Evolutionary conservation across 78 protist species (phyloP).

Genomic region (Emiliania huxleyi): DNA sequence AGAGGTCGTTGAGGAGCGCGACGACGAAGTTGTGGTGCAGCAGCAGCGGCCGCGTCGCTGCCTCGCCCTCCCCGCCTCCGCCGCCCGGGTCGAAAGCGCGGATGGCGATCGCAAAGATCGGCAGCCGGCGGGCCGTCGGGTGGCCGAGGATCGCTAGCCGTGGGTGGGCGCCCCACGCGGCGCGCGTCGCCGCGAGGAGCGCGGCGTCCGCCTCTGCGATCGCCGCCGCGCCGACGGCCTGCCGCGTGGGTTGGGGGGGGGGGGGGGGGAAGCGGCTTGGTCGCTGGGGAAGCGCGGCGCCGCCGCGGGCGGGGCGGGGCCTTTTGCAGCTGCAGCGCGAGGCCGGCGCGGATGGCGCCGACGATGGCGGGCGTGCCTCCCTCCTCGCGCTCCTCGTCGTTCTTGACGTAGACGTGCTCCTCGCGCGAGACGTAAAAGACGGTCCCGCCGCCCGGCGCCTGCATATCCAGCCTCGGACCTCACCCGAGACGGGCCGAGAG

Average conservation of each 20-base stretch:
- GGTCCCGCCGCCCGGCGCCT: constrained; percentile 80
- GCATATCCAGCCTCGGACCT: neutral
- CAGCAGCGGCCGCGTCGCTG: neutral
- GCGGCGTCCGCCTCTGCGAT: neutral
- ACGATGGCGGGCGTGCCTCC: constrained; percentile 89
- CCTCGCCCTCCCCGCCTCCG: too few relatives aligned
- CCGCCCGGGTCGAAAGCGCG: too few relatives aligned
- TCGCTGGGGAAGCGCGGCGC: too few relatives aligned
- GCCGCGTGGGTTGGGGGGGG: too few relatives aligned
- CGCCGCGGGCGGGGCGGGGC: too few relatives aligned
- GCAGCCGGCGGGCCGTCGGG: neutral
- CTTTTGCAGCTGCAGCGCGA: constrained; percentile 56
- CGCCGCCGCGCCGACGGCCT: neutral
- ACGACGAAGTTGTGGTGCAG: constrained; percentile 84
- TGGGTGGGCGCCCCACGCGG: neutral
- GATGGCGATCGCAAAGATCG: neutral
- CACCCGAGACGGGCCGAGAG: too few relatives aligned
- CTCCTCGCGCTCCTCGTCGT: constrained; percentile 80
- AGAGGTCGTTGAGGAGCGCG: constrained; percentile 88
- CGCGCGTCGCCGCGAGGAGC: neutral
- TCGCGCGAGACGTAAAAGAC: constrained; percentile 71
- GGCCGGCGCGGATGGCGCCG: constrained; percentile 81
- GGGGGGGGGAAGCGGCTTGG: too few relatives aligned
- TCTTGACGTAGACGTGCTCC: constrained; percentile 63
- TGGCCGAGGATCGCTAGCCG: neutral